These are phyloP conservation scores for Ascodesmis nigricans DNA, from an alignment of 495 filamentous ascomycete species.

Conservation along the genomic window DNA sequence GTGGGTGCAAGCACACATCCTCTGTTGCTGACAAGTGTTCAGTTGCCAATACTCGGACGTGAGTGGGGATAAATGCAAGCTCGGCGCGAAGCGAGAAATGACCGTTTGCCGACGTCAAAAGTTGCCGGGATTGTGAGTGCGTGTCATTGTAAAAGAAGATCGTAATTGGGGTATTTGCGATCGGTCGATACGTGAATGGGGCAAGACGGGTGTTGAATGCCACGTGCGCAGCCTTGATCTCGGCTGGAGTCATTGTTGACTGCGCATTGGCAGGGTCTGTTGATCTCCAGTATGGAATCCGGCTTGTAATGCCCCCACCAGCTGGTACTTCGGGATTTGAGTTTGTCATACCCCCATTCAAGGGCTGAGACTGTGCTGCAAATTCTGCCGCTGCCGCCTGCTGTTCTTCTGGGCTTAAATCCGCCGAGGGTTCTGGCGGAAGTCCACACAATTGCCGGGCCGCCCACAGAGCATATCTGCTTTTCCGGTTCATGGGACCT, in stretches of 20 bases:
- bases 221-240: constrained; percentile 57
- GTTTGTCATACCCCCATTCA: constrained; percentile 1
- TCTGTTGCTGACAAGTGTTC: constrained; percentile 64
- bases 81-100: constrained; percentile 62
- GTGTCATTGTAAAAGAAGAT: constrained; percentile 57
- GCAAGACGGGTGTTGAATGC: constrained; percentile 68
- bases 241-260: constrained; percentile 39
- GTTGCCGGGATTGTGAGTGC: constrained; percentile 52
- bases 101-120: constrained; percentile 61
- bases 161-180: constrained; percentile 52
- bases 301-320: constrained; percentile 1
- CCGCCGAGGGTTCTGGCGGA: constrained; percentile 23
- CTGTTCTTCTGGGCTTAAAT: constrained; percentile 17
- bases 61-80: constrained; percentile 73
- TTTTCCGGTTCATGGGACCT: constrained; percentile 72
- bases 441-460: constrained; percentile 70
- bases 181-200: constrained; percentile 69
- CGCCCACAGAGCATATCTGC: constrained; percentile 62
- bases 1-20: constrained; percentile 50
- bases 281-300: neutral
- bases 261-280: constrained; percentile 12
- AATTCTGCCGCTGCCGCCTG: constrained; percentile 10
- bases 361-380: constrained; percentile 11
- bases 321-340: too few relatives aligned
- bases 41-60: constrained; percentile 67